Evolutionary conservation across 1,284 basidiomycete genomes (phyloP).

Genomic region (Sphaerobolus stellatus): DNA sequence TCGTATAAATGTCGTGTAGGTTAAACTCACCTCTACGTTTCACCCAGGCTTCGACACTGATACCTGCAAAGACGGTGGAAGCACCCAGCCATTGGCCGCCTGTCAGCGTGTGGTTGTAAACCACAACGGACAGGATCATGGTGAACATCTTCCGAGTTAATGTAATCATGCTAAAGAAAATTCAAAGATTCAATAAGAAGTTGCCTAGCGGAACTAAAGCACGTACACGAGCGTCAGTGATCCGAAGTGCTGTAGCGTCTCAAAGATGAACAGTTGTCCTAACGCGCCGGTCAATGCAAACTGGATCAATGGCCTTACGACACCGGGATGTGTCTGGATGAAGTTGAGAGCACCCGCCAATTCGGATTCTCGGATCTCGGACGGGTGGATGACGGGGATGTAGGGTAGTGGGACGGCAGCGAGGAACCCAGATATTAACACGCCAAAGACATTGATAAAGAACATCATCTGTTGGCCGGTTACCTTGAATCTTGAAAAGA

Average conservation of each 20-base stretch:
- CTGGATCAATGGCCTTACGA: conserved; percentile 76
- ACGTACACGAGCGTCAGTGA: conserved; percentile 89
- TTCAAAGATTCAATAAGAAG: conserved; percentile 4
- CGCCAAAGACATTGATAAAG: conserved; percentile 89
- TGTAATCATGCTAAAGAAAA: conserved; percentile 72
- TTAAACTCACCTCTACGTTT: conserved; percentile 70
- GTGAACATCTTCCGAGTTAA: conserved; percentile 98
- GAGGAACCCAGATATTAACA: conserved; percentile 63
- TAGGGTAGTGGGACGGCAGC: conserved; percentile 70
- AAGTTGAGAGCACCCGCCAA: conserved; percentile 72
- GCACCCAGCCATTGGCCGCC: conserved; percentile 90
- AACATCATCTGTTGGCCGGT: conserved; percentile 99
- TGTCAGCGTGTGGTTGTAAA: conserved; percentile 88
- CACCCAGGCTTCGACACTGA: conserved; percentile 89
- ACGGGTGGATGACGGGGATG: conserved; percentile 74
- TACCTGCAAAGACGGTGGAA: conserved; percentile 87
- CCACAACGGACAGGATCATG: conserved; percentile 92
- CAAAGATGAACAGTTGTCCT: conserved; percentile 97
- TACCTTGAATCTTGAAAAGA: conserved; percentile 78
- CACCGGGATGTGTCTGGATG: conserved; percentile 74
- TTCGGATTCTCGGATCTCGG: conserved; percentile 59
- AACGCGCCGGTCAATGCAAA: conserved; percentile 91
- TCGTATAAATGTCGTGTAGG: neutral
- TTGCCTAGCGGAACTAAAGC: neutral
- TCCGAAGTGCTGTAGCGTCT: conserved; percentile 95